Percentiles rank a stretch among this genome's conserved stretches.
These are phyloP conservation scores for Rhododendron williamsianum DNA, from an alignment of 148 eudicot species.

Conservation along the genomic window DNA sequence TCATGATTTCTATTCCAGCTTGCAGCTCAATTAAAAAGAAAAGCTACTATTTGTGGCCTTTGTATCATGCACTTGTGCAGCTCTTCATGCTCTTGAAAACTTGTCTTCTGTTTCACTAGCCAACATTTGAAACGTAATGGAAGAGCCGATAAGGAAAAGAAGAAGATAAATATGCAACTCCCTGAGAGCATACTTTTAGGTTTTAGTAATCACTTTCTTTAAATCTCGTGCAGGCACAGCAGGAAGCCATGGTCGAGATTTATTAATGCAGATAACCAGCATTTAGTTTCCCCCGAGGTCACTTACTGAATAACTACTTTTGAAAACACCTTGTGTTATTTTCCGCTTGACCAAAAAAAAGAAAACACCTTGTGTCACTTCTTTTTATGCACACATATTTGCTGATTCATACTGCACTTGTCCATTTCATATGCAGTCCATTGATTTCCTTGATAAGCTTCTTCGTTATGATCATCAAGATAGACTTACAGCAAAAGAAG, in stretches of 20 bases:
- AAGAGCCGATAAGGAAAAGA: background rate
- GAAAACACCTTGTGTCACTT: background rate
- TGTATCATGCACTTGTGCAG: background rate
- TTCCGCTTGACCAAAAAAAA: no score
- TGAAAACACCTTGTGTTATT: background rate
- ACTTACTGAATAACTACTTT: background rate
- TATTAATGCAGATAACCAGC: conserved; percentile 82
- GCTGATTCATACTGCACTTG: background rate
- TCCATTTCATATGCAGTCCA: conserved; percentile 41
- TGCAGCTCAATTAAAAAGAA: background rate
- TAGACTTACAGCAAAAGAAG: conserved; percentile 88
- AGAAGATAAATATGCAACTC: background rate
- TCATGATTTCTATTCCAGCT: background rate
- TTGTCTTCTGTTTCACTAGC: background rate
- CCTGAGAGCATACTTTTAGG: background rate
- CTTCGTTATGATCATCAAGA: conserved; percentile 96
- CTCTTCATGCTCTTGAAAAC: background rate
- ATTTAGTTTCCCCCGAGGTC: conserved; percentile 89
- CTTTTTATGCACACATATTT: background rate
- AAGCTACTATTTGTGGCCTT: background rate
- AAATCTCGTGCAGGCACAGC: conserved; percentile 57
- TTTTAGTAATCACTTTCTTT: background rate
- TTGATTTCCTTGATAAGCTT: conserved; percentile 89
- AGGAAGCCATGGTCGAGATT: conserved; percentile 94
- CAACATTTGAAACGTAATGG: background rate